Percentiles rank a stretch among this genome's conserved stretches.
Conservation (phyloP, 768 basidiomycete species). For the Suillus alpinus region DNA sequence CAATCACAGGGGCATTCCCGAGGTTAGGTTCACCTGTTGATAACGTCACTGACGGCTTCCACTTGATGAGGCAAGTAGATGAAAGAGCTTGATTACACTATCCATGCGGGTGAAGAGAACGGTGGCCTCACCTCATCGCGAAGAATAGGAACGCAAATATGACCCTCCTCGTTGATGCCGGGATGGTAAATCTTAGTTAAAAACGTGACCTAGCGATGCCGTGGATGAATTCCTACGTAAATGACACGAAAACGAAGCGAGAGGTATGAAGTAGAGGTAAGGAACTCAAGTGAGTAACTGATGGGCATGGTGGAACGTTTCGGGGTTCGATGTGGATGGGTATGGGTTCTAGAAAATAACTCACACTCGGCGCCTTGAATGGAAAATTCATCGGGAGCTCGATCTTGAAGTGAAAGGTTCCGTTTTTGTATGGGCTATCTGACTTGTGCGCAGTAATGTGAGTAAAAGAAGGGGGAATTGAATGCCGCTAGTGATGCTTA, state of each 20-base stretch:
- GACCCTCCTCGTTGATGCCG: conserved; percentile 86
- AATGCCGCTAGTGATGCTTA: conserved; percentile 34
- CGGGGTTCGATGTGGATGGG: conserved; percentile 11
- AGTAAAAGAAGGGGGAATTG: neutral
- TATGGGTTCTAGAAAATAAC: conserved; percentile 13
- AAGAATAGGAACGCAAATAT: conserved; percentile 80
- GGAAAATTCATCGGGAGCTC: conserved; percentile 79
- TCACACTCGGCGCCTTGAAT: conserved; percentile 81
- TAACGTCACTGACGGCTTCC: conserved; percentile 80
- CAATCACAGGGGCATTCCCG: neutral
- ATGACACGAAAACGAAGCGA: conserved; percentile 1
- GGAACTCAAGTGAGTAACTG: neutral
- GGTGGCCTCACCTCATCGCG: conserved; percentile 67
- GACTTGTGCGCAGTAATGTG: conserved; percentile 37
- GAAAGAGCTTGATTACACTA: neutral
- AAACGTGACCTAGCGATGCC: conserved; percentile 63
- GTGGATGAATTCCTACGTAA: conserved; percentile 18
- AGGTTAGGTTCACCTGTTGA: conserved; percentile 50
- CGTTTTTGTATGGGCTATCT: conserved; percentile 80
- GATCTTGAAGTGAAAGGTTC: conserved; percentile 73
- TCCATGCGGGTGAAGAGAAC: conserved; percentile 1
- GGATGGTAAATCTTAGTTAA: conserved; percentile 88
- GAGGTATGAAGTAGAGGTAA: conserved; percentile 1
- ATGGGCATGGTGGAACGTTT: conserved; percentile 17
- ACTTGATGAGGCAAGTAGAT: conserved; percentile 41